phyloP scores from a whole-genome alignment of 257 asterid genomes.

The Plantago major region DNA sequence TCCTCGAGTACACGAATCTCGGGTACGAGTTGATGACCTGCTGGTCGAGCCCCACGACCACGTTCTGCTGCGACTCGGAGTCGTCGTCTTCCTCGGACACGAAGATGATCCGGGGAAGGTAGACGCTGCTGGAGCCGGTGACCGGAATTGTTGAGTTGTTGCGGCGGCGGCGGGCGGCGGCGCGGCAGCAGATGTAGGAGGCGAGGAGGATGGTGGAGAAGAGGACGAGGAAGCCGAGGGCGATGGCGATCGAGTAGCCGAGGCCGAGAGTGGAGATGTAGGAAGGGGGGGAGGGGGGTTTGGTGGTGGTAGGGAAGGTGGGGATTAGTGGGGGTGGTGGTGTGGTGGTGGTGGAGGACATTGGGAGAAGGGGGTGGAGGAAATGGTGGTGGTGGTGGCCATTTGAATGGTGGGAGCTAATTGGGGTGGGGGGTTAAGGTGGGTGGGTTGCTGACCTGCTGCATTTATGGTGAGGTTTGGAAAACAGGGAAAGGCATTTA shows the following conservation, averaged over 20 bases:
- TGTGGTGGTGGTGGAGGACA: conserved; percentile 36
- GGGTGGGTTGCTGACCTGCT: conserved; percentile 46
- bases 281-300: conserved; percentile 30
- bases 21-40: conserved; percentile 82
- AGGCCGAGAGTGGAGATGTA: conserved; percentile 44
- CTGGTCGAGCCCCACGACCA: conserved; percentile 69
- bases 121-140: conserved; percentile 40
- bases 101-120: conserved; percentile 76
- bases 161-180: conserved; percentile 54
- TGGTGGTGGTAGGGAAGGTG: conserved; percentile 33
- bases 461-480: conserved; percentile 56
- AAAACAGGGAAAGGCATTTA: conserved; percentile 42
- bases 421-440: conserved; percentile 19
- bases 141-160: background rate
- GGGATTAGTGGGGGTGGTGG: conserved; percentile 36
- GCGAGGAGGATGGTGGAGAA: conserved; percentile 64
- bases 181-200: conserved; percentile 84
- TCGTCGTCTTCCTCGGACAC: conserved; percentile 83
- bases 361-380: conserved; percentile 27
- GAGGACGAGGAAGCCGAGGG: conserved; percentile 77
- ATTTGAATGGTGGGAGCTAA: conserved; percentile 36
- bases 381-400: conserved; percentile 21
- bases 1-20: conserved; percentile 50
- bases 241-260: conserved; percentile 75
- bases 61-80: conserved; percentile 38